Percentiles rank a stretch among this genome's conserved stretches.
These are phyloP conservation scores for Globisporangium middletonii DNA, from an alignment of 352 stramenopile genomes.

Conservation along the genomic window DNA sequence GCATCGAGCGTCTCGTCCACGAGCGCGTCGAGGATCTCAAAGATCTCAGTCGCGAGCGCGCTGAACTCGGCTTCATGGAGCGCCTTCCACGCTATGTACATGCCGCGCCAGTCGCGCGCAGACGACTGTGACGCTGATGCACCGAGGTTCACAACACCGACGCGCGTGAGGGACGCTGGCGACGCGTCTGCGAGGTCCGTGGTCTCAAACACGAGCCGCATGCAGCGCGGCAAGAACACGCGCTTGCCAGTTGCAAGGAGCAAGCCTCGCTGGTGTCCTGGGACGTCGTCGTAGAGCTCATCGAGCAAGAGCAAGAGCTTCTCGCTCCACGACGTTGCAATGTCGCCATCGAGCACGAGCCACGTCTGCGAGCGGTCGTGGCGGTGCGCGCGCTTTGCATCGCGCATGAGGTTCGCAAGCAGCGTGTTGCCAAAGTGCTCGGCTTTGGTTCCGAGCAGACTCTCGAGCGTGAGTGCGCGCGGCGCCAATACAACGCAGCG, in stretches of 20 bases:
- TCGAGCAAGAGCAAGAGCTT: constrained; percentile 31
- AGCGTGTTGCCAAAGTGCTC: constrained; percentile 22
- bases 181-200: constrained; percentile 36
- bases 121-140: no score
- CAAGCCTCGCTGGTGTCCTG: constrained; percentile 21
- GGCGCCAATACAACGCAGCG: constrained; percentile 35
- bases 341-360: constrained; percentile 61
- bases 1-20: constrained; percentile 37
- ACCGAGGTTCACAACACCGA: constrained; percentile 44
- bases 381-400: constrained; percentile 30
- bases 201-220: constrained; percentile 52
- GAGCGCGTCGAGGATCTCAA: constrained; percentile 29
- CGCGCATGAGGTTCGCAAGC: constrained; percentile 32
- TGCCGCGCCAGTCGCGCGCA: constrained; percentile 17
- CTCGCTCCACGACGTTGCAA: constrained; percentile 40
- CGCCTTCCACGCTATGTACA: constrained; percentile 46
- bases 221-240: constrained; percentile 23
- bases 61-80: constrained; percentile 22
- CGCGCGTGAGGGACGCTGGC: constrained; percentile 43
- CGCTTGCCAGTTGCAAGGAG: constrained; percentile 31
- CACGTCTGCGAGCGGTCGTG: constrained; percentile 32
- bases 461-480: constrained; percentile 25
- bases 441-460: constrained; percentile 22
- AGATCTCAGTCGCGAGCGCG: constrained; percentile 27
- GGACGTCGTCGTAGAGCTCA: constrained; percentile 13